These are phyloP conservation scores for Kodamaea ohmeri DNA, from an alignment of 1,139 yeast species.

Conservation along the genomic window DNA sequence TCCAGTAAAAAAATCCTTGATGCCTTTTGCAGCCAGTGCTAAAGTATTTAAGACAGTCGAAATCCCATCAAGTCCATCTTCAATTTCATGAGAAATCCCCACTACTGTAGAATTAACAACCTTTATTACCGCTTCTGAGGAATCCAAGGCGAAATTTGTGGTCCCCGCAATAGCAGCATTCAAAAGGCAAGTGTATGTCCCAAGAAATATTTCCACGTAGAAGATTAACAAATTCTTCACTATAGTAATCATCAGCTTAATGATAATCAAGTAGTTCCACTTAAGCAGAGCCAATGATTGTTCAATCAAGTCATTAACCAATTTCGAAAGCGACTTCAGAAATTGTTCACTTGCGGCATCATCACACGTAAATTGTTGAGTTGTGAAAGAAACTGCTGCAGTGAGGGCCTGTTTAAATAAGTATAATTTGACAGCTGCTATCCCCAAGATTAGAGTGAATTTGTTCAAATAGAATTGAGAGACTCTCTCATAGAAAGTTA, in stretches of 20 bases:
- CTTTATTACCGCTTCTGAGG: slow-evolving; percentile 59
- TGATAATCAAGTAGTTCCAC: slow-evolving; percentile 14
- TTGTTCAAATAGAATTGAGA: slow-evolving; percentile 61
- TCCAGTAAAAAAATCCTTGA: slow-evolving; percentile 57
- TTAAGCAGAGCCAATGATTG: slow-evolving; percentile 11
- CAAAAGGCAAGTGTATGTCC: slow-evolving; percentile 81
- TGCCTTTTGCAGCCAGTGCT: slow-evolving; percentile 41
- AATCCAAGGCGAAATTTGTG: slow-evolving; percentile 69
- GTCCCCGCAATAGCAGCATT: slow-evolving; percentile 73
- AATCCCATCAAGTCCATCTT: slow-evolving; percentile 57
- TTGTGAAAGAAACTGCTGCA: slow-evolving; percentile 19
- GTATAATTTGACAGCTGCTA: slow-evolving; percentile 49
- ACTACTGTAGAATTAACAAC: slow-evolving; percentile 61
- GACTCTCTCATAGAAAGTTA: slow-evolving; percentile 41
- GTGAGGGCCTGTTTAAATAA: slow-evolving; percentile 47
- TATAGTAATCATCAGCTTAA: slow-evolving; percentile 45
- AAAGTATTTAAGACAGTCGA: slow-evolving; percentile 50
- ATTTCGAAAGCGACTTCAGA: slow-evolving; percentile 55
- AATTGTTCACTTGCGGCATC: slow-evolving; percentile 36
- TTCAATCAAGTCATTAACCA: slow-evolving; percentile 44
- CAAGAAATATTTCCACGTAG: slow-evolving; percentile 67
- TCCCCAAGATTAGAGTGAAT: slow-evolving; percentile 44
- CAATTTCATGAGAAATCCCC: slow-evolving; percentile 54
- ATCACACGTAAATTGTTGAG: slow-evolving; percentile 25
- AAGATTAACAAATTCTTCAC: slow-evolving; percentile 62